Conservation (phyloP, 139 green algal species). For the Nannochloris sp. region DNA sequence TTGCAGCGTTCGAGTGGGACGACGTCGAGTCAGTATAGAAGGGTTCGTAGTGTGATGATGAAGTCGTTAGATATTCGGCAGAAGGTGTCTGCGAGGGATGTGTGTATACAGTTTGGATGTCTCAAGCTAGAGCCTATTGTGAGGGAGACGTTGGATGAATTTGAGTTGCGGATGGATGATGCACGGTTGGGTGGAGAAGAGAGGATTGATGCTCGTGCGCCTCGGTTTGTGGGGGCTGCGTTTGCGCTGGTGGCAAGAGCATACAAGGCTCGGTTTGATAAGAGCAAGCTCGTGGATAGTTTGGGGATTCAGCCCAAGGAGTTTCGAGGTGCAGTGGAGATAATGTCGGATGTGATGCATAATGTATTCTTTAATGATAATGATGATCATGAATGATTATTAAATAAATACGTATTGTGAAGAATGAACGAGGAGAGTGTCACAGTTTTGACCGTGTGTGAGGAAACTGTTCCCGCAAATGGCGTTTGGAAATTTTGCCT, state of each 20-base stretch:
- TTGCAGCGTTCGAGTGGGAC: slow-evolving; percentile 4
- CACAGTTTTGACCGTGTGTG: too few relatives aligned
- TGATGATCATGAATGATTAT: too few relatives aligned
- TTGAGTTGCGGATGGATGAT: slow-evolving; percentile 13
- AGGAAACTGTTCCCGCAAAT: slow-evolving; percentile 7
- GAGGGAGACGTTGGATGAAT: slow-evolving; percentile 9
- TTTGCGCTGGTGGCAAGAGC: slow-evolving; percentile 22
- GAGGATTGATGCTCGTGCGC: slow-evolving; percentile 7
- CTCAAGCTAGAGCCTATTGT: slow-evolving; percentile 11
- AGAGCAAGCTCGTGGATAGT: slow-evolving; percentile 9
- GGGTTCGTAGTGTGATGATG: slow-evolving; percentile 10
- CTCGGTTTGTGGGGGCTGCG: slow-evolving; percentile 17
- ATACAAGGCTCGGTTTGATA: slow-evolving; percentile 23
- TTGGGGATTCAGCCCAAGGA: slow-evolving; percentile 16
- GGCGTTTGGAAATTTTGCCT: slow-evolving; percentile 38
- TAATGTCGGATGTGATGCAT: background rate
- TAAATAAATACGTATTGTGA: too few relatives aligned
- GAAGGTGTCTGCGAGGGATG: slow-evolving; percentile 11
- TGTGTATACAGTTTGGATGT: slow-evolving; percentile 28
- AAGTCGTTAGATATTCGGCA: slow-evolving; percentile 13
- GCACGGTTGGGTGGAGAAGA: background rate
- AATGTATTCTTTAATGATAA: slow-evolving; percentile 2
- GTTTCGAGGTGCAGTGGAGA: background rate
- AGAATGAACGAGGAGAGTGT: too few relatives aligned
- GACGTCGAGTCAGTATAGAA: slow-evolving; percentile 15